These are phyloP conservation scores for Populus ilicifolia DNA, from an alignment of 345 rosid species.

Conservation along the genomic window DNA sequence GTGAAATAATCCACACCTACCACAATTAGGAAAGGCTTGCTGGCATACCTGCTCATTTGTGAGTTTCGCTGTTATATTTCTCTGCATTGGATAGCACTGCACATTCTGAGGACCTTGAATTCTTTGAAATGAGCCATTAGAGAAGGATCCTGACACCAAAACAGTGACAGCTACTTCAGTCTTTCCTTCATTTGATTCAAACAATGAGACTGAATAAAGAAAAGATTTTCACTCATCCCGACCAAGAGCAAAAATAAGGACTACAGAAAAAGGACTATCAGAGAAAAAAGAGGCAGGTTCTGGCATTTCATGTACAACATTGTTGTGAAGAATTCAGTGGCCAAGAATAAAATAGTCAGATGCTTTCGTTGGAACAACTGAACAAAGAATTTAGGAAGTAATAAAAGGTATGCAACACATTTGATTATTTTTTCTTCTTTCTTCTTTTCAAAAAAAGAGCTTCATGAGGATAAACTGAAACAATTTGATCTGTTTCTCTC, in stretches of 20 bases:
- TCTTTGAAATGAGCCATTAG: slow-evolving; percentile 53
- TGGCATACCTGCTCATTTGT: slow-evolving; percentile 76
- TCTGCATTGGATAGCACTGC: slow-evolving; percentile 81
- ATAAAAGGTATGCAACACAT: neutral
- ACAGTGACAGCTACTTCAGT: slow-evolving; percentile 12
- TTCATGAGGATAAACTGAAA: neutral
- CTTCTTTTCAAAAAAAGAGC: neutral
- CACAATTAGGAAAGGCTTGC: neutral
- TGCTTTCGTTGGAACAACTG: neutral
- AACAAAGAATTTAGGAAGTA: neutral
- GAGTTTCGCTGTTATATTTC: slow-evolving; percentile 57
- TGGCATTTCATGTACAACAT: neutral
- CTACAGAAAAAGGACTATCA: neutral
- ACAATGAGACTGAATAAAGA: neutral
- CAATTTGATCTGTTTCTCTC: neutral
- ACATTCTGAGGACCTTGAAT: slow-evolving; percentile 49
- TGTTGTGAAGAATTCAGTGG: neutral
- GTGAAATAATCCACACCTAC: neutral
- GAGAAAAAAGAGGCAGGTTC: neutral
- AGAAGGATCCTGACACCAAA: slow-evolving; percentile 40
- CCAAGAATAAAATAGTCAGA: neutral
- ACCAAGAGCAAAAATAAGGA: neutral
- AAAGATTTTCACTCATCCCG: neutral
- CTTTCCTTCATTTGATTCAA: neutral
- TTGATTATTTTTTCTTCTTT: neutral